Evolutionary conservation across 805 yeast species (phyloP).

Genomic region (Myxozyma vanderwaltii): DNA sequence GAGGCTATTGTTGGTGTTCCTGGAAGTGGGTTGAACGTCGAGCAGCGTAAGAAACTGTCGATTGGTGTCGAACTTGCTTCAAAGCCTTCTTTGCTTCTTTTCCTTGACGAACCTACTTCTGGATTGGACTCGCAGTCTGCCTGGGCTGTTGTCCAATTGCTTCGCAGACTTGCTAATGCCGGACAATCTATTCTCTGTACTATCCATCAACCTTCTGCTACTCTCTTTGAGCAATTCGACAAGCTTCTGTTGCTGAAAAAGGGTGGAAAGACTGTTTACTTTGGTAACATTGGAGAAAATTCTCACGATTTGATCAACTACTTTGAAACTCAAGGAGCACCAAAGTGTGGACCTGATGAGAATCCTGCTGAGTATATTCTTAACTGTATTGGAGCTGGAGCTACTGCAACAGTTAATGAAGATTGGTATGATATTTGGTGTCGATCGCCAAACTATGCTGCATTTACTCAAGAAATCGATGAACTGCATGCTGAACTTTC

Average conservation of each 20-base stretch:
- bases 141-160: constrained; percentile 69
- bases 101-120: constrained; percentile 72
- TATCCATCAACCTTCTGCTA: constrained; percentile 77
- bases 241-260: constrained; percentile 65
- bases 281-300: constrained; percentile 75
- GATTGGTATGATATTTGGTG: constrained; percentile 71
- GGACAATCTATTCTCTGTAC: constrained; percentile 79
- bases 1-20: constrained; percentile 80
- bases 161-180: constrained; percentile 66
- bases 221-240: constrained; percentile 66
- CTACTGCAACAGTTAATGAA: constrained; percentile 59
- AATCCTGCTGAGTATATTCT: constrained; percentile 79
- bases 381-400: constrained; percentile 79
- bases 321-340: constrained; percentile 73
- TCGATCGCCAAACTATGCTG: constrained; percentile 48
- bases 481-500: constrained; percentile 40
- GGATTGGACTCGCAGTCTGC: constrained; percentile 65
- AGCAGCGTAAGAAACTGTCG: constrained; percentile 66
- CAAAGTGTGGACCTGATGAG: constrained; percentile 59
- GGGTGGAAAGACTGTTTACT: constrained; percentile 81
- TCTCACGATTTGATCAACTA: constrained; percentile 60
- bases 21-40: constrained; percentile 72
- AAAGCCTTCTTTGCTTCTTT: constrained; percentile 61
- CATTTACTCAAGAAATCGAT: constrained; percentile 43
- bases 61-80: constrained; percentile 75